phyloP scores from a whole-genome alignment of 192 early-diverging fungal genomes.

The Podila clonocystis region DNA sequence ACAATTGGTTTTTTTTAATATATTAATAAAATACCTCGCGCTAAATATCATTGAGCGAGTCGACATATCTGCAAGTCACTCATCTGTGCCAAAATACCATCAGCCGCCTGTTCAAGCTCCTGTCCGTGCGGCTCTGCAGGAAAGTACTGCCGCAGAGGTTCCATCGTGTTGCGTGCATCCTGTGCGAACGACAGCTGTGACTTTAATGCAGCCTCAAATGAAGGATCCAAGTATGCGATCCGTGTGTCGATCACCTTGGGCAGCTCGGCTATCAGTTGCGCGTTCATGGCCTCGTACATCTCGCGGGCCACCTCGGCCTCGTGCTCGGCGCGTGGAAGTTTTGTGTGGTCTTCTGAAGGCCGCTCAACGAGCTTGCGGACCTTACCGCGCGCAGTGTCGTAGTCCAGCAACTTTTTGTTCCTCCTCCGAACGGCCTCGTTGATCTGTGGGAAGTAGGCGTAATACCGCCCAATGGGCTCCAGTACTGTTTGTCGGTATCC shows the following conservation, averaged over 20 bases:
- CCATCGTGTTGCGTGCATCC: slow-evolving; percentile 79
- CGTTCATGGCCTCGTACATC: slow-evolving; percentile 85
- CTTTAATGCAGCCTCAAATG: slow-evolving; percentile 96
- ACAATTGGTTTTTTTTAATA: background rate
- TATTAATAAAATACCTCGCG: background rate
- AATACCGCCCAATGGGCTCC: slow-evolving; percentile 89
- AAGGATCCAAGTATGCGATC: slow-evolving; percentile 92
- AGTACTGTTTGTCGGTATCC: slow-evolving; percentile 88
- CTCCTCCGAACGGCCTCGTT: slow-evolving; percentile 93
- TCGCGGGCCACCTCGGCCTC: slow-evolving; percentile 79
- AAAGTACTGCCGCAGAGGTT: slow-evolving; percentile 68
- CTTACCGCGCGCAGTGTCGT: slow-evolving; percentile 79
- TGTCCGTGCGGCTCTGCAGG: slow-evolving; percentile 61
- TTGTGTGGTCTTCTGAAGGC: slow-evolving; percentile 73
- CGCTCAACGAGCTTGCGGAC: slow-evolving; percentile 87
- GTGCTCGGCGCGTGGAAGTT: slow-evolving; percentile 80
- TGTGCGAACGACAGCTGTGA: slow-evolving; percentile 92
- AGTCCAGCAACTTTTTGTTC: slow-evolving; percentile 90
- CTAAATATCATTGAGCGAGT: slow-evolving; percentile 38
- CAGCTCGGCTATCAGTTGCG: slow-evolving; percentile 83
- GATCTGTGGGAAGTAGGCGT: slow-evolving; percentile 90
- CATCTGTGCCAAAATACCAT: slow-evolving; percentile 89
- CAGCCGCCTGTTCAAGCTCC: slow-evolving; percentile 76
- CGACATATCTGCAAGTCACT: slow-evolving; percentile 91
- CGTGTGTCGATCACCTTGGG: slow-evolving; percentile 91